These are phyloP conservation scores for Jimgerdemannia lactiflua DNA, from an alignment of 192 early-diverging fungal species.

Conservation along the genomic window DNA sequence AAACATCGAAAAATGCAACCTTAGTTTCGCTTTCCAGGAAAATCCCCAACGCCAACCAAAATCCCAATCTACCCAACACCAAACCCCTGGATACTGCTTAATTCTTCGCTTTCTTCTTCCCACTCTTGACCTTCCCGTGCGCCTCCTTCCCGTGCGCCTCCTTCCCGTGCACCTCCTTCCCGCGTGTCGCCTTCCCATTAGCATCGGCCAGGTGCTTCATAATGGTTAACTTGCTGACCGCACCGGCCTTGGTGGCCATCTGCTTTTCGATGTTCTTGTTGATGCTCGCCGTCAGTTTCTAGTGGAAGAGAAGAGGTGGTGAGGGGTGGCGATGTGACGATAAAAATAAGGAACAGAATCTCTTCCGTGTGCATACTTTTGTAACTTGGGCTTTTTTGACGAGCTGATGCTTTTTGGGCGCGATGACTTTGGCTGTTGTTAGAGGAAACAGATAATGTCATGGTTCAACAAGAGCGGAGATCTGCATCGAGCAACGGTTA, in stretches of 20 bases:
- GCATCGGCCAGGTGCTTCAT: conserved; percentile 66
- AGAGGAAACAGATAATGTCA: no score
- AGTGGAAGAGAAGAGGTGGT: neutral
- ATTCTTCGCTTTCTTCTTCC: neutral
- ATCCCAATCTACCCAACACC: no score
- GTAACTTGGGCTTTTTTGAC: conserved; percentile 22
- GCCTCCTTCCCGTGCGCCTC: no score
- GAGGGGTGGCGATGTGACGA: neutral
- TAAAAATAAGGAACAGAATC: neutral
- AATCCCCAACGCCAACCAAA: no score
- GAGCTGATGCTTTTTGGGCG: conserved; percentile 28
- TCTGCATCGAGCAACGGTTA: neutral
- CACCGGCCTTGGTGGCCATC: conserved; percentile 72
- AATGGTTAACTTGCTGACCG: conserved; percentile 76
- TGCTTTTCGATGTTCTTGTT: conserved; percentile 54
- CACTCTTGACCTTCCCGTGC: neutral
- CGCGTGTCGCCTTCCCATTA: neutral
- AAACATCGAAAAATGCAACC: no score
- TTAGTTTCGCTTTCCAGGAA: no score
- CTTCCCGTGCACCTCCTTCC: no score
- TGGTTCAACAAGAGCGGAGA: no score
- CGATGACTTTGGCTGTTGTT: conserved; percentile 25
- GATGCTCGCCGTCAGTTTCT: conserved; percentile 52
- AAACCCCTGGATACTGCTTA: neutral
- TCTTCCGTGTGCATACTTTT: conserved; percentile 16